These are phyloP conservation scores for Metschnikowia henanensis DNA, from an alignment of 805 yeast genomes.

Conservation along the genomic window DNA sequence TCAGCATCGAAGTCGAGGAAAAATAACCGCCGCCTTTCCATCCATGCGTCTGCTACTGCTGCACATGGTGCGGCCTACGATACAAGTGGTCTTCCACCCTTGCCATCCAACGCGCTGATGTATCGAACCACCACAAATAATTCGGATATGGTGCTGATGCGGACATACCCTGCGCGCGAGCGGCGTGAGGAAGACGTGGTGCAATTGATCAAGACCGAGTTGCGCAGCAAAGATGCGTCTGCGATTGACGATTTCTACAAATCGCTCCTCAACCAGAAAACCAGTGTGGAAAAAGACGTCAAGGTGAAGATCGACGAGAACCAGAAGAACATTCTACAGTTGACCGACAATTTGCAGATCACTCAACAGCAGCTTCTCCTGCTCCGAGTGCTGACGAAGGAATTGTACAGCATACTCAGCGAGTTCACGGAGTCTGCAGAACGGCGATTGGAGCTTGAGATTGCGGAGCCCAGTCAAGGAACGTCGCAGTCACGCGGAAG, in stretches of 20 bases:
- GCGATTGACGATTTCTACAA: constrained; percentile 71
- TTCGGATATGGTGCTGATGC: constrained; percentile 14
- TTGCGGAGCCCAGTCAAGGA: constrained; percentile 21
- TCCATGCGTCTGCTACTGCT: constrained; percentile 19
- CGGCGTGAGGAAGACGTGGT: constrained; percentile 15
- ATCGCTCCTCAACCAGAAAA: constrained; percentile 48
- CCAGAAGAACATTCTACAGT: constrained; percentile 57
- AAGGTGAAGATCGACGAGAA: constrained; percentile 61
- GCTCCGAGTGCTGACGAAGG: constrained; percentile 59
- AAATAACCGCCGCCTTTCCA: constrained; percentile 19
- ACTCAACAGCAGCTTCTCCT: constrained; percentile 65
- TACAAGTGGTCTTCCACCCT: constrained; percentile 14
- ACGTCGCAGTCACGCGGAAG: constrained; percentile 10
- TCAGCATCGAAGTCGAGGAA: constrained; percentile 14
- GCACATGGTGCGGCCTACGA: constrained; percentile 10
- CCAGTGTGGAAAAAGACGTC: constrained; percentile 54
- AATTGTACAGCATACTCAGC: constrained; percentile 57
- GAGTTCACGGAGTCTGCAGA: constrained; percentile 63
- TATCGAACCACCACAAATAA: constrained; percentile 14
- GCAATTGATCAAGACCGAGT: constrained; percentile 30
- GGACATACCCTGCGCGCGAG: constrained; percentile 11
- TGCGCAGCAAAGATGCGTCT: constrained; percentile 66
- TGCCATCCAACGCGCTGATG: constrained; percentile 22
- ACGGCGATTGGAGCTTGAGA: constrained; percentile 49
- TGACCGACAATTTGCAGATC: constrained; percentile 58